Percentiles rank a stretch among this genome's conserved stretches.
phyloP scores from a whole-genome alignment of 345 rosid species.

The Bruguiera gymnorhiza region DNA sequence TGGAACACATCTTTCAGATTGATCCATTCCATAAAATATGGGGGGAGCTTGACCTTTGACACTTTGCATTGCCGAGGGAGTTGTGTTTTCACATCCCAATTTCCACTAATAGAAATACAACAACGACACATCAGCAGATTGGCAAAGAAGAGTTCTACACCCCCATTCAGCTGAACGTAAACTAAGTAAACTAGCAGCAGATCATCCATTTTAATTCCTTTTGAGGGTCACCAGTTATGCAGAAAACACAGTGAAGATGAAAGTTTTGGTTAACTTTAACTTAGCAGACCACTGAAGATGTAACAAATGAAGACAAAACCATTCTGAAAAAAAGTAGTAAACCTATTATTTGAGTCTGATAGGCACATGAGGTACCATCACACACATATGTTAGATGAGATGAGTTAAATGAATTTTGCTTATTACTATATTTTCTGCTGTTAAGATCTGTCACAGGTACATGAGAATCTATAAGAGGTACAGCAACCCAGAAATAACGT shows the following conservation, averaged over 20 bases:
- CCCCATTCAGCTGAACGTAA: not conserved
- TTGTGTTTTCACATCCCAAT: constrained; percentile 95
- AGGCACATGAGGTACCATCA: not conserved
- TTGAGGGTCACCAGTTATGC: not conserved
- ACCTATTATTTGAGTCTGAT: too few species aligned
- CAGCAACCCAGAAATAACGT: too few species aligned
- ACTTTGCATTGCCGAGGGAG: constrained; percentile 76
- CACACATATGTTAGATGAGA: not conserved
- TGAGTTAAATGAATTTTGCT: not conserved
- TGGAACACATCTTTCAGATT: constrained; percentile 80
- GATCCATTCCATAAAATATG: constrained; percentile 87
- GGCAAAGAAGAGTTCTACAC: not conserved
- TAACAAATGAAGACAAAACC: not conserved
- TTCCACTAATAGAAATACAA: constrained; percentile 54
- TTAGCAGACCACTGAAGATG: too few species aligned
- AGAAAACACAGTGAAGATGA: not conserved
- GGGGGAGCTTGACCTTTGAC: constrained; percentile 64
- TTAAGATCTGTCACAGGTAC: too few species aligned
- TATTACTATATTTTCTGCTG: too few species aligned
- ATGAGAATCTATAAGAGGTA: too few species aligned
- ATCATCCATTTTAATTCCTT: not conserved
- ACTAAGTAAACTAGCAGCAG: not conserved
- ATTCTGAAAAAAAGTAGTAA: not conserved
- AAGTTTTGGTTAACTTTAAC: not conserved
- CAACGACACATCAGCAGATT: constrained; percentile 18